A percentile compares a stretch with the other conserved stretches of the same genome.
Evolutionary conservation across 495 filamentous ascomycete genomes (phyloP).

Genomic region (Podospora appendiculata): DNA sequence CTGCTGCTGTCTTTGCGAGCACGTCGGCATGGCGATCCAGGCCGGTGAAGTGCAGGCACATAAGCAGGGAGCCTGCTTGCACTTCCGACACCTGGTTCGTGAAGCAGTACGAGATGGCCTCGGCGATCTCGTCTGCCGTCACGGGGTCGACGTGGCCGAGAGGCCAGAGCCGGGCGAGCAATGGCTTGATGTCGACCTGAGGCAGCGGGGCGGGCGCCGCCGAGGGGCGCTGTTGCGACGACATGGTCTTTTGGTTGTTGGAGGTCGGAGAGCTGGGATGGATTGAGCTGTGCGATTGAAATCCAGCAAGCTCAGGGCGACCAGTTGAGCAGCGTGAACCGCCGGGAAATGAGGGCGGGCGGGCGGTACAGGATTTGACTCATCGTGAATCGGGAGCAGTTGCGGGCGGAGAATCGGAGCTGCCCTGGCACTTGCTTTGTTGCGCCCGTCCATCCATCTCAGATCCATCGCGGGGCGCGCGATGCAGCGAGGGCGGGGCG

Average conservation of each 20-base stretch:
- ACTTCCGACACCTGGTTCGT: constrained; percentile 73
- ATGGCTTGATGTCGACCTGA: constrained; percentile 62
- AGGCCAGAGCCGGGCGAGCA: constrained; percentile 74
- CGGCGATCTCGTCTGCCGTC: constrained; percentile 72
- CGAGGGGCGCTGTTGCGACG: neutral
- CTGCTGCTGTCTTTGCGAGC: constrained; percentile 62
- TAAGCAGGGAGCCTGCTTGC: constrained; percentile 78
- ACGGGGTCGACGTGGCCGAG: constrained; percentile 41
- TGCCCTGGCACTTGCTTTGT: neutral
- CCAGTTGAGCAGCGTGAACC: neutral
- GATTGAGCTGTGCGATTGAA: no score
- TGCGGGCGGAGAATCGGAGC: neutral
- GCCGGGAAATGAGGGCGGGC: neutral
- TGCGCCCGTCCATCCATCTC: no score
- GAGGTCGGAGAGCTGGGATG: no score
- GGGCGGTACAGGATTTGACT: constrained; percentile 12
- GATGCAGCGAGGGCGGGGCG: constrained; percentile 13
- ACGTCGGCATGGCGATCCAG: constrained; percentile 71
- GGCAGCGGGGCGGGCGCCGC: constrained; percentile 13
- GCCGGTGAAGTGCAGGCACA: constrained; percentile 79
- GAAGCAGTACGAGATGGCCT: constrained; percentile 82
- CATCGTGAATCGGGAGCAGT: constrained; percentile 8
- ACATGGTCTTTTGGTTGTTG: neutral
- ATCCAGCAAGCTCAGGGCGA: no score
- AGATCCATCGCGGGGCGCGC: constrained; percentile 7